These are phyloP conservation scores for Zymoseptoria passerinii DNA, from an alignment of 2,329 filamentous ascomycete species.

Conservation along the genomic window DNA sequence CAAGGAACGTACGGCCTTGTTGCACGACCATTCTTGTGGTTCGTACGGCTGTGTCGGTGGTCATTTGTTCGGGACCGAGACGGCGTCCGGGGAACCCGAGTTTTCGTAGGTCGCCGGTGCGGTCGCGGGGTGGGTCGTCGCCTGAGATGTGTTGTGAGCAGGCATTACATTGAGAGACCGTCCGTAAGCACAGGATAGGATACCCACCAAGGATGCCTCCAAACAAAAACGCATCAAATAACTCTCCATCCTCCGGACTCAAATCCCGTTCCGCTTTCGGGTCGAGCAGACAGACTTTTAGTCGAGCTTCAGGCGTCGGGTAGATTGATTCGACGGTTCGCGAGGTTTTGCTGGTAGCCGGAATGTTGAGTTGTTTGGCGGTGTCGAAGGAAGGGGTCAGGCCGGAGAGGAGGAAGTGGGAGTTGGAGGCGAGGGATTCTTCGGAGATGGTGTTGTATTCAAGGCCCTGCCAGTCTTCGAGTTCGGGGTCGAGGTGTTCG, in stretches of 20 bases:
- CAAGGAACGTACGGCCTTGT: constrained; percentile 64
- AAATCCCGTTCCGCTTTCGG: constrained; percentile 75
- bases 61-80: constrained; percentile 92
- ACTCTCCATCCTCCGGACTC: constrained; percentile 69
- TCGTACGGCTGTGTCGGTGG: constrained; percentile 90
- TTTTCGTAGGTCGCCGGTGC: constrained; percentile 88
- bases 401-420: constrained; percentile 37
- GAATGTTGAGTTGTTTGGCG: constrained; percentile 11
- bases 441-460: constrained; percentile 83
- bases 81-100: constrained; percentile 86
- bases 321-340: constrained; percentile 75
- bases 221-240: constrained; percentile 88
- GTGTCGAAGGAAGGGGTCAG: constrained; percentile 48
- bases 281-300: constrained; percentile 79
- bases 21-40: constrained; percentile 86
- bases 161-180: not conserved
- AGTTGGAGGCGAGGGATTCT: constrained; percentile 61
- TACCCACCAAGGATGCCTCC: constrained; percentile 73
- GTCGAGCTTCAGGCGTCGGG: constrained; percentile 50
- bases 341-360: constrained; percentile 10
- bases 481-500: constrained; percentile 90
- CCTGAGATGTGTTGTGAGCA: not conserved
- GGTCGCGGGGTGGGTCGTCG: constrained; percentile 49
- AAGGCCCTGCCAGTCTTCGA: constrained; percentile 87
- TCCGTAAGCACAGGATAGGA: not conserved